Conservation (phyloP, 805 yeast species). For the Hanseniaspora mollemarum region DNA sequence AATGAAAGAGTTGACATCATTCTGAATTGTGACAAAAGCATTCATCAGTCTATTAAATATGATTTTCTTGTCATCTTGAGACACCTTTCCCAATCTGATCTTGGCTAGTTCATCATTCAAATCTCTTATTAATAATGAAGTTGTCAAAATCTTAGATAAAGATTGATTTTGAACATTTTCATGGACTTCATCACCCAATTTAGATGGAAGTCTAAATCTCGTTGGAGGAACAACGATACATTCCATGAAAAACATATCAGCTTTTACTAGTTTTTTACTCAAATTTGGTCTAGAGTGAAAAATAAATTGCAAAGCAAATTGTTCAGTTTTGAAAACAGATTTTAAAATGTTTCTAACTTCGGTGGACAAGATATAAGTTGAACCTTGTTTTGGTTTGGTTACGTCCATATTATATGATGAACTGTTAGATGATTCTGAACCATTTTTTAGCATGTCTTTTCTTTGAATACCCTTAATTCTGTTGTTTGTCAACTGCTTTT, state of each 20-base stretch:
- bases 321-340: conserved; percentile 65
- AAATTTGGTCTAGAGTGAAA: conserved; percentile 71
- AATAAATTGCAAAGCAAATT: conserved; percentile 50
- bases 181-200: conserved; percentile 90
- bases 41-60: conserved; percentile 87
- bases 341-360: conserved; percentile 74
- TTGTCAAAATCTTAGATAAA: conserved; percentile 64
- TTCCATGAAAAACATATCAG: conserved; percentile 84
- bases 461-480: conserved; percentile 68
- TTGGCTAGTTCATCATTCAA: conserved; percentile 70
- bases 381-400: conserved; percentile 54
- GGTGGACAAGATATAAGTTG: conserved; percentile 76
- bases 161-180: conserved; percentile 89
- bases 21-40: conserved; percentile 86
- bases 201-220: conserved; percentile 90
- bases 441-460: conserved; percentile 51
- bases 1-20: conserved; percentile 85
- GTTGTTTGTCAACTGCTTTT: conserved; percentile 71
- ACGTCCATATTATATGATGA: conserved; percentile 23
- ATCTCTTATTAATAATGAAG: conserved; percentile 74
- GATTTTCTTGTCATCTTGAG: conserved; percentile 60
- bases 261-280: conserved; percentile 36
- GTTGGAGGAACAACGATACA: conserved; percentile 91
- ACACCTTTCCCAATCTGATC: conserved; percentile 45
- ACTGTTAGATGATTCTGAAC: conserved; percentile 25